Percentiles rank a stretch among this genome's conserved stretches.
phyloP scores from a whole-genome alignment of 345 rosid genomes.

The Noccaea caerulescens region DNA sequence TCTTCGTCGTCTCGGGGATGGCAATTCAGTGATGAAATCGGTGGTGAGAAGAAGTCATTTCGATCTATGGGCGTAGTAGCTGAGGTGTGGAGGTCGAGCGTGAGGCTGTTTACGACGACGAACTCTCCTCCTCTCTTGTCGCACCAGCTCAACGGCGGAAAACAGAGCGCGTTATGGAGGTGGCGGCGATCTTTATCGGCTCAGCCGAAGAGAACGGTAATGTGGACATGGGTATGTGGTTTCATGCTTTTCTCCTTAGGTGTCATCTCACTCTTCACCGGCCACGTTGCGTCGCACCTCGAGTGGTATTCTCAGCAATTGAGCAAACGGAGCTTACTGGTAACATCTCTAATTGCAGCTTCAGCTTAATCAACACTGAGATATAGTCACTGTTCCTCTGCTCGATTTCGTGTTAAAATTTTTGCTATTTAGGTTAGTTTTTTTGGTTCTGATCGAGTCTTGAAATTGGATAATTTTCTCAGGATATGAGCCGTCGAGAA shows the following conservation, averaged over 20 bases:
- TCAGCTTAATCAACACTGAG: not conserved
- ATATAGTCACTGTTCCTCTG: conserved; percentile 19
- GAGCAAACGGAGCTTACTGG: conserved; percentile 66
- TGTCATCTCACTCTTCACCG: conserved; percentile 86
- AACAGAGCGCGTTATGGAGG: conserved; percentile 48
- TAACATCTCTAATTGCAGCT: conserved; percentile 26
- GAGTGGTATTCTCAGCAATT: conserved; percentile 94
- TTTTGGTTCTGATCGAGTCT: not conserved
- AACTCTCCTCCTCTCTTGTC: conserved; percentile 14
- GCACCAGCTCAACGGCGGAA: conserved; percentile 57
- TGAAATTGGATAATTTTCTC: conserved; percentile 22
- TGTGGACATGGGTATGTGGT: conserved; percentile 79
- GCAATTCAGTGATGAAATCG: conserved; percentile 51
- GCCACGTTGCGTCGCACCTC: conserved; percentile 92
- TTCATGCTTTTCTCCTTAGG: conserved; percentile 87
- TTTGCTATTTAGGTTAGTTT: not conserved
- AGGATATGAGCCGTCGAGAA: conserved; percentile 60
- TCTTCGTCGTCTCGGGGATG: conserved; percentile 38
- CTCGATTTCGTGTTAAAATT: not conserved
- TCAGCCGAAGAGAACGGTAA: conserved; percentile 53
- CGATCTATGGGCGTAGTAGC: conserved; percentile 55
- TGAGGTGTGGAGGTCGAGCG: conserved; percentile 60
- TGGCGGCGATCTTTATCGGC: conserved; percentile 56
- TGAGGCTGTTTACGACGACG: conserved; percentile 56
- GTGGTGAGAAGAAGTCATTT: conserved; percentile 28